Evolutionary conservation across 257 asterid genomes (phyloP).

Genomic region (Lycium barbarum): DNA sequence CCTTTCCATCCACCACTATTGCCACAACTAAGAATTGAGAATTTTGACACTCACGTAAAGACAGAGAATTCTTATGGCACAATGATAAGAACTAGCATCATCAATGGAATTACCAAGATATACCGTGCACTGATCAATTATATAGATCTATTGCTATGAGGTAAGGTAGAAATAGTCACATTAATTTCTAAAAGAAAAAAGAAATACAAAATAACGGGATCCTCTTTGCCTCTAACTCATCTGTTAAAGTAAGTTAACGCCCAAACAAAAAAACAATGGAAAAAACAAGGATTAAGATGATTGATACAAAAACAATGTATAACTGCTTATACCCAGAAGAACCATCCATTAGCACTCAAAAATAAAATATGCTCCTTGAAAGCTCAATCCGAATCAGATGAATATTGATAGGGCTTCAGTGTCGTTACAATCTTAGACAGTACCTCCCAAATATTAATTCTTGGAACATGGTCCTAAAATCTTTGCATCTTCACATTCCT

Average conservation of each 20-base stretch:
- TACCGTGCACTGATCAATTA: background rate
- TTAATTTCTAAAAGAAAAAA: background rate
- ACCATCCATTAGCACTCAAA: background rate
- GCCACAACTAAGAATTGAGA: too few relatives aligned
- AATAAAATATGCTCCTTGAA: too few relatives aligned
- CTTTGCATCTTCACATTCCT: too few relatives aligned
- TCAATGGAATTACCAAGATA: background rate
- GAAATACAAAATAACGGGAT: background rate
- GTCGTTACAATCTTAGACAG: too few relatives aligned
- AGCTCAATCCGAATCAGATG: too few relatives aligned
- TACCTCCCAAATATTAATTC: too few relatives aligned
- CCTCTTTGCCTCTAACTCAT: background rate
- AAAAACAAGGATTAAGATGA: background rate
- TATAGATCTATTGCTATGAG: background rate
- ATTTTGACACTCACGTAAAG: too few relatives aligned
- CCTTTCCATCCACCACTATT: too few relatives aligned
- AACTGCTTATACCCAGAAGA: background rate
- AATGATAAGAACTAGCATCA: background rate
- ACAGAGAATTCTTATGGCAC: background rate
- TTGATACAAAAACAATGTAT: background rate
- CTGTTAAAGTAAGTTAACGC: conserved; percentile 11
- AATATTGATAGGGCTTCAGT: too few relatives aligned
- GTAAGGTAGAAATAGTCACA: background rate
- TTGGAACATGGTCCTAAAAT: too few relatives aligned
- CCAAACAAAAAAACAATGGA: background rate